Conservation (phyloP, 1,284 basidiomycete species). For the Boletus sp. region DNA sequence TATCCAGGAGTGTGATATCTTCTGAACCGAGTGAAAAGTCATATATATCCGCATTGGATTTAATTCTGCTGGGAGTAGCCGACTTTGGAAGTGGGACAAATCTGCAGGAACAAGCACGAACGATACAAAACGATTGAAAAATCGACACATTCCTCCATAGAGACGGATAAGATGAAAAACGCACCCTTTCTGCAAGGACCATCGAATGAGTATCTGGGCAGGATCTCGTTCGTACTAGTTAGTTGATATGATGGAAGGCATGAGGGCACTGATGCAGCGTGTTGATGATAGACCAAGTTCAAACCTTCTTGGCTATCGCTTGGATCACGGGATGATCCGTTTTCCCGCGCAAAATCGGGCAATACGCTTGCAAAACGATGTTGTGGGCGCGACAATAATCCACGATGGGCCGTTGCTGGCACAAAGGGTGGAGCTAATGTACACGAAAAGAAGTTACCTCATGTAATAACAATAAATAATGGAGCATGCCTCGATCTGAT, state of each 20-base stretch:
- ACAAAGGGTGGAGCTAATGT: constrained; percentile 75
- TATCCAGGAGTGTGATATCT: constrained; percentile 61
- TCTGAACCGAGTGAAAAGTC: constrained; percentile 63
- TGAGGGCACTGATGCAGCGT: constrained; percentile 4
- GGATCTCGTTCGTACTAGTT: constrained; percentile 51
- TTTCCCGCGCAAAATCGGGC: constrained; percentile 61
- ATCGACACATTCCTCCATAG: background rate
- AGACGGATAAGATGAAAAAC: constrained; percentile 22
- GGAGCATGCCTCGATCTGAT: constrained; percentile 72
- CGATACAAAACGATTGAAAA: constrained; percentile 20
- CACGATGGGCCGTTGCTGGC: constrained; percentile 78
- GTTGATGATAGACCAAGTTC: constrained; percentile 10
- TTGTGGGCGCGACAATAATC: constrained; percentile 65
- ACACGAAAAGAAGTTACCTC: constrained; percentile 5
- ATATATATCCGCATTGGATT: constrained; percentile 64
- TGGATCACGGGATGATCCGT: constrained; percentile 54
- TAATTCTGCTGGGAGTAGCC: constrained; percentile 61
- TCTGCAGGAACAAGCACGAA: constrained; percentile 23
- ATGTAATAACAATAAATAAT: constrained; percentile 1
- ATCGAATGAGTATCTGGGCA: constrained; percentile 76
- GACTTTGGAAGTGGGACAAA: constrained; percentile 77
- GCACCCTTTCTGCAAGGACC: constrained; percentile 80
- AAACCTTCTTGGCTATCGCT: constrained; percentile 54
- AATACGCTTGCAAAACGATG: constrained; percentile 78
- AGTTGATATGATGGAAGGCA: background rate